A percentile compares a stretch with the other conserved stretches of the same genome.
Conservation (phyloP, 2,329 filamentous ascomycete species). For the Neopestalotiopsis clavispora region DNA sequence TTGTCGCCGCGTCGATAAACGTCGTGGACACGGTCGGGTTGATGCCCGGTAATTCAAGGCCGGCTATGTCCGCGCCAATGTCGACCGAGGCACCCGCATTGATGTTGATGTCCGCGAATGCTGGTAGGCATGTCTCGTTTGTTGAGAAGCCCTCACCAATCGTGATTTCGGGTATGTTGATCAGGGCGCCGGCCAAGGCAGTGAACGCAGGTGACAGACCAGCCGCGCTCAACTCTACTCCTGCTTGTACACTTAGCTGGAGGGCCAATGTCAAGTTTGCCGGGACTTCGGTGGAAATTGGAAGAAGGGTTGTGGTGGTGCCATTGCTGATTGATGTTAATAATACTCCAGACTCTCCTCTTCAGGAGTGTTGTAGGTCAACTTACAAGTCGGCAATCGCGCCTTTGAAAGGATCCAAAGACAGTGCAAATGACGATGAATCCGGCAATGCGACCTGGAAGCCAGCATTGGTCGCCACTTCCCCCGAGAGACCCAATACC, state of each 20-base stretch:
- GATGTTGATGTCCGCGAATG: slow-evolving; percentile 33
- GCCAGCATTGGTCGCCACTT: slow-evolving; percentile 27
- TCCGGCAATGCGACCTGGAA: slow-evolving; percentile 32
- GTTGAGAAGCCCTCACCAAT: slow-evolving; percentile 21
- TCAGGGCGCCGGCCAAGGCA: slow-evolving; percentile 30
- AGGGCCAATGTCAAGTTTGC: slow-evolving; percentile 29
- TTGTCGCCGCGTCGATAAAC: slow-evolving; percentile 28
- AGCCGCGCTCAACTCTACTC: slow-evolving; percentile 26
- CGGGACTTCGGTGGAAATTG: slow-evolving; percentile 25
- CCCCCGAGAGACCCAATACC: slow-evolving; percentile 26
- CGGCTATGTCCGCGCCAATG: slow-evolving; percentile 30
- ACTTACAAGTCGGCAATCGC: slow-evolving; percentile 33
- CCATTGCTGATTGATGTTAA: slow-evolving; percentile 24
- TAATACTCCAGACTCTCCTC: background rate
- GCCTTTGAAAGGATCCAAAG: slow-evolving; percentile 24
- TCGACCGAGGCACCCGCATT: slow-evolving; percentile 35
- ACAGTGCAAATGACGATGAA: slow-evolving; percentile 29
- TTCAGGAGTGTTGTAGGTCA: too few species aligned
- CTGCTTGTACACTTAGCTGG: slow-evolving; percentile 30
- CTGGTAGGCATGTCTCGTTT: slow-evolving; percentile 23
- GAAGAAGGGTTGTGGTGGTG: slow-evolving; percentile 27
- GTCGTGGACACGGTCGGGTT: slow-evolving; percentile 32
- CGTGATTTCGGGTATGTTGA: slow-evolving; percentile 32
- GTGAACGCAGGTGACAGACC: slow-evolving; percentile 25
- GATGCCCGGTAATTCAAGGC: slow-evolving; percentile 26